A percentile compares a stretch with the other conserved stretches of the same genome.
These are phyloP conservation scores for Ailanthus altissimus DNA, from an alignment of 345 rosid species.

Conservation along the genomic window DNA sequence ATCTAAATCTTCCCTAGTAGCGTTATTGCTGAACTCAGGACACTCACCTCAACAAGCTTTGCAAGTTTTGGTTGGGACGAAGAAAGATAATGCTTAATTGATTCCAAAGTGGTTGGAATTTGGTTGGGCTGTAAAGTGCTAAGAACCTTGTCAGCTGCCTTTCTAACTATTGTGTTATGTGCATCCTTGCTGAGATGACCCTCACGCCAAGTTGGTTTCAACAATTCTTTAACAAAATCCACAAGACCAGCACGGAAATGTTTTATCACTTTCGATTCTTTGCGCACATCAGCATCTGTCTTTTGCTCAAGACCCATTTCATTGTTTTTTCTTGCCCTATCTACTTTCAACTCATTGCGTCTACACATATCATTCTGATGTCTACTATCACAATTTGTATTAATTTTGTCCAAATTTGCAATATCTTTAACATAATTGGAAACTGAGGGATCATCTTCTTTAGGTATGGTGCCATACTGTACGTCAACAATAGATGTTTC, in stretches of 20 bases:
- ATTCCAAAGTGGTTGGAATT: slow-evolving; percentile 54
- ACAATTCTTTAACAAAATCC: slow-evolving; percentile 61
- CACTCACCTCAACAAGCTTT: slow-evolving; percentile 83
- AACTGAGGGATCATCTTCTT: slow-evolving; percentile 52
- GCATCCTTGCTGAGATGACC: slow-evolving; percentile 82
- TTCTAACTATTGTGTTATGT: slow-evolving; percentile 76
- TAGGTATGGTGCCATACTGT: slow-evolving; percentile 36
- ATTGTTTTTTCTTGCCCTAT: slow-evolving; percentile 30
- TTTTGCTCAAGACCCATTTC: slow-evolving; percentile 49
- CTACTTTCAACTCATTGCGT: slow-evolving; percentile 36
- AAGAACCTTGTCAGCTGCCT: slow-evolving; percentile 71
- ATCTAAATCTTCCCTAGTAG: neutral
- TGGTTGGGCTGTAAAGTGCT: slow-evolving; percentile 57
- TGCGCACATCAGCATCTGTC: slow-evolving; percentile 41
- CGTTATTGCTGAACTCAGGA: slow-evolving; percentile 20
- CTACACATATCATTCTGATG: slow-evolving; percentile 44
- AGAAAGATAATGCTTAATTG: slow-evolving; percentile 61
- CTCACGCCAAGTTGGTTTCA: slow-evolving; percentile 85
- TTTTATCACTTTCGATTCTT: slow-evolving; percentile 57
- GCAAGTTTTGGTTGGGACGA: slow-evolving; percentile 52
- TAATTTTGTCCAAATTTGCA: slow-evolving; percentile 35
- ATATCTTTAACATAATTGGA: slow-evolving; percentile 37
- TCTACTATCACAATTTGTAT: slow-evolving; percentile 37
- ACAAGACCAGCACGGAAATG: slow-evolving; percentile 64
- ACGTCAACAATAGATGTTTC: slow-evolving; percentile 52